Evolutionary conservation across 2,329 filamentous ascomycete genomes (phyloP), one percentile per base, ranked within the genome.

Genomic region (Neonectria faginata): DNA sequence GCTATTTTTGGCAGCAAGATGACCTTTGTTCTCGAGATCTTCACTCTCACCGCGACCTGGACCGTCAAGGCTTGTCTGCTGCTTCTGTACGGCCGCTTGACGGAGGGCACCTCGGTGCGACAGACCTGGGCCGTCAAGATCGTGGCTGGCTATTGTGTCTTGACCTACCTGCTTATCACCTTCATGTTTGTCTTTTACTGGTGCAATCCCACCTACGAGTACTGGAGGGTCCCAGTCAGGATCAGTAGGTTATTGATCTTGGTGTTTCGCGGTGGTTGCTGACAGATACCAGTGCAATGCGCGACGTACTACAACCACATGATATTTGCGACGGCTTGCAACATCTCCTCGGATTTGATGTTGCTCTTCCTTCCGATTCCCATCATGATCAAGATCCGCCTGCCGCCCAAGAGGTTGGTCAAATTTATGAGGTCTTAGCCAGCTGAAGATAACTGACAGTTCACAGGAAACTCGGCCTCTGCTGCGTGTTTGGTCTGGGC

Each of bases 401-500:
- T 84, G 1, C 79, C 79, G 5, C 61, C 73, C 5, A 78, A 77
- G 60, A 72, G 68, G 70, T 70, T 10, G 16, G 52, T 47, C 3
- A 10, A 2, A 1, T 1, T 2, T 14, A 2, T 3, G 1, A 39
- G 16, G 2, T 2, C 1, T 1, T 0, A n/a, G 12, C 8, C 14
- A 20, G 36, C 14, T 2, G 0, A 5, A 25, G 5, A 25, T 11
- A 4, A 42, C 53, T 70, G 9, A 68, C 60, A 25, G 0, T 3
- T 3, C 4, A 0, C 16, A 79, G 85, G 60, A 90, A 89, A 71
- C 54, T 84, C 0, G 80, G 86, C 0, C 77, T 90, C 0, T 80
- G 85, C 50, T 79, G 78, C 31, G 82, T 90, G 31, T 89, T 90
- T 73, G 79, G 82, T 2, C 79, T 90, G 2, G 88, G 88, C 1